Base-by-base conservation (phyloP, 176 grass and related monocot genomes). In the Oropetium thomaeum region DNA sequence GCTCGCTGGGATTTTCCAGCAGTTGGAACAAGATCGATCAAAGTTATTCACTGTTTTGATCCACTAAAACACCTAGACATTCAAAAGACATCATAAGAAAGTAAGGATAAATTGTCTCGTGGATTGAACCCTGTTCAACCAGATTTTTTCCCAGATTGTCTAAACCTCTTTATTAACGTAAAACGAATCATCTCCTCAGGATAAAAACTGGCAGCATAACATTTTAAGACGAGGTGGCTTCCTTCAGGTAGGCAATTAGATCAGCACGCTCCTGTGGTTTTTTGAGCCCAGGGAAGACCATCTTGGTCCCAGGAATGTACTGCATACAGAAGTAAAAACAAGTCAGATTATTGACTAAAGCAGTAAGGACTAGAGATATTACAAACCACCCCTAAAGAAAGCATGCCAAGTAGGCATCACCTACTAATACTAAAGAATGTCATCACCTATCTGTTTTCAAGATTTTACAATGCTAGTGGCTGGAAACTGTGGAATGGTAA, bases 281-380 rank as follows among this genome's bases (percentile, higher is more conserved):
- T 81, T 99, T 99, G 82, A 99, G 73, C 23, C 96, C 96, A 67
- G 92, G 96, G 58, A 99, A 99, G 16, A 95, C 96, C 96, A 96
- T 99, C 89, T 99, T 99, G 31, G 96, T 99, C 77, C 96, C 96
- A 88, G 96, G 96, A 83, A 99, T 99, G 63, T 99, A 92, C 96
- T 99, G 89, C 57, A 83, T 8, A 62, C 14, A 58, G 47, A 75
- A 16, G n/a, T 26, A 1, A 20, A 5, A 49, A 23, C 11, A 51
- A 33, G 25, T 64, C 0, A 17, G 12, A 35, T 37, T 49, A 35
- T 27, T 5, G 22, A 42, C 23, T 16, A 13, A 0, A 69, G 25
- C 8, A 51, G 8, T 14, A 12, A 34, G 2, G 9, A 54, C n/a
- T n/a, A n/a, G n/a, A 7, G 28, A 17, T 8, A 1, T 27, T 19